Percentiles rank a stretch among this genome's conserved stretches.
Evolutionary conservation across 179 eudicot species (phyloP).

Genomic region (Pouteria campechiana): DNA sequence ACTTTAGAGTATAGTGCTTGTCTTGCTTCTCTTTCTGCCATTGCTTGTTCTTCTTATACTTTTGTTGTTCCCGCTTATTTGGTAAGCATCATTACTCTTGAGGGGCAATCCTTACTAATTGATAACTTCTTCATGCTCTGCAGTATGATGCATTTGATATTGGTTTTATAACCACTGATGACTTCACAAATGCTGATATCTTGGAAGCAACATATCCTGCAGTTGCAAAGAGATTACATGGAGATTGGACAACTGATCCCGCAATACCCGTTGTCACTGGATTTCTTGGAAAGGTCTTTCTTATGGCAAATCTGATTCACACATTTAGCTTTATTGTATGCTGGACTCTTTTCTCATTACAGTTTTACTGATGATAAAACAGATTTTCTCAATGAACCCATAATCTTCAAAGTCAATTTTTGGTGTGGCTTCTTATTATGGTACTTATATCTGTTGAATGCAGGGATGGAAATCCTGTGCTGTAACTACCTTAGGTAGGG

Average conservation of each 20-base stretch:
- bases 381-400: background rate
- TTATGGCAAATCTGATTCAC: too few relatives aligned
- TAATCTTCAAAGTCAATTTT: background rate
- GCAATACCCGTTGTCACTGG: constrained; percentile 93
- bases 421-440: too few relatives aligned
- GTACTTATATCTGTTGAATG: constrained; percentile 3
- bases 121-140: constrained; percentile 17
- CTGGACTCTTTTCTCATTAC: background rate
- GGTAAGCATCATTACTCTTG: too few relatives aligned
- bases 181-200: constrained; percentile 93
- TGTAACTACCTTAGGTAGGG: constrained; percentile 92
- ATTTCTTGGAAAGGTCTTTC: constrained; percentile 86
- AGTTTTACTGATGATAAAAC: too few relatives aligned
- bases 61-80: too few relatives aligned
- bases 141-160: constrained; percentile 98
- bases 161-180: constrained; percentile 90
- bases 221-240: constrained; percentile 64
- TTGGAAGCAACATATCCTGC: constrained; percentile 97
- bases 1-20: too few relatives aligned
- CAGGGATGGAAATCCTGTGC: constrained; percentile 92
- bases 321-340: background rate
- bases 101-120: background rate
- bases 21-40: too few relatives aligned
- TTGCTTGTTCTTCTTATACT: too few relatives aligned
- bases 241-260: constrained; percentile 72